These are phyloP conservation scores for Isabelozyma pseudorhagii DNA, from an alignment of 805 yeast species.

Conservation along the genomic window DNA sequence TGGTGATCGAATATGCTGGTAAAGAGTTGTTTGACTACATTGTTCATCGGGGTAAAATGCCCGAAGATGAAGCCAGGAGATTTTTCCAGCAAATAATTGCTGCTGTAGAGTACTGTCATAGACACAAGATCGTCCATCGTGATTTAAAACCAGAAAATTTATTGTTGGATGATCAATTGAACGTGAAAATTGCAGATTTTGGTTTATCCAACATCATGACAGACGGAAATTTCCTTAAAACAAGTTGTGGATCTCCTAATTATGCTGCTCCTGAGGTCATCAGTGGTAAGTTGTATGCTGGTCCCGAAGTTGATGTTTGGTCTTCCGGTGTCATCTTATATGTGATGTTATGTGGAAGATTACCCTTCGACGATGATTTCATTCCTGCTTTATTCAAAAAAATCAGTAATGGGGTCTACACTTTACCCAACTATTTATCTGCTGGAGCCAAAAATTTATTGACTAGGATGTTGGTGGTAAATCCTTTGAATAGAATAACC, in stretches of 20 bases:
- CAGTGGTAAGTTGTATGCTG: conserved; percentile 91
- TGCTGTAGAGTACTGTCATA: conserved; percentile 94
- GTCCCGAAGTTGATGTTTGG: conserved; percentile 99
- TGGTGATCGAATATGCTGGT: conserved; percentile 98
- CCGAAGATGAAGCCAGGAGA: conserved; percentile 85
- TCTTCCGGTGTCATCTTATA: conserved; percentile 92
- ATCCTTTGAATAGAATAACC: conserved; percentile 90
- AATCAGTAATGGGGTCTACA: conserved; percentile 88
- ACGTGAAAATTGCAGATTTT: conserved; percentile 94
- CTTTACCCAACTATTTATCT: conserved; percentile 82
- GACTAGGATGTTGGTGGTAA: conserved; percentile 89
- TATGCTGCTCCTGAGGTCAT: conserved; percentile 98
- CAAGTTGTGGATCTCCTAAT: conserved; percentile 95
- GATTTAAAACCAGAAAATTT: conserved; percentile 95
- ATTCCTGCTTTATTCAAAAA: conserved; percentile 92
- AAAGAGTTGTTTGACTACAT: conserved; percentile 93
- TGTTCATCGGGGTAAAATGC: conserved; percentile 90
- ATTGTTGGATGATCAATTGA: conserved; percentile 81
- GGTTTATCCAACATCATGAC: conserved; percentile 96
- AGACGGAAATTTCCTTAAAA: conserved; percentile 91
- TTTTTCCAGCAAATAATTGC: conserved; percentile 95
- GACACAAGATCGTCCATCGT: conserved; percentile 94
- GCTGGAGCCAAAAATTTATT: conserved; percentile 80
- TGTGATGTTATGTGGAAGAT: conserved; percentile 92
- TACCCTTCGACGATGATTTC: conserved; percentile 95